Conservation (phyloP, 768 basidiomycete genomes). For the Boletus patriciae region DNA sequence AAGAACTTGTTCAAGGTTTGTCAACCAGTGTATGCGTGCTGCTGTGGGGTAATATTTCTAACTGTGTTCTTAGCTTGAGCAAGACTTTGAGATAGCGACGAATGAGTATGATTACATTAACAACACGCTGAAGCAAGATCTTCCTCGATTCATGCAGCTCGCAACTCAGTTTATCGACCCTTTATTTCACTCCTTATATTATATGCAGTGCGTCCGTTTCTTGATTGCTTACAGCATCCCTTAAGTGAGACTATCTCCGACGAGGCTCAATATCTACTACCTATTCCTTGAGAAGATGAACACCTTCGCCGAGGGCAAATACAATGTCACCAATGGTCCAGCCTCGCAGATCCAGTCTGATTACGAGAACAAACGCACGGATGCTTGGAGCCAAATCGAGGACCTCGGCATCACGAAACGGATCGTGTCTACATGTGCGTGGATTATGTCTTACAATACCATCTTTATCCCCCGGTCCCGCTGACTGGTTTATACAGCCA, state of each 20-base stretch:
- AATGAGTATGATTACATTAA: slow-evolving; percentile 96
- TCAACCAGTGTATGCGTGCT: not conserved
- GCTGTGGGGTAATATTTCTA: not conserved
- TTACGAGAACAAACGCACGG: slow-evolving; percentile 81
- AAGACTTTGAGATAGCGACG: slow-evolving; percentile 91
- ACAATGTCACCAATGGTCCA: slow-evolving; percentile 63
- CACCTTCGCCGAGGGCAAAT: slow-evolving; percentile 78
- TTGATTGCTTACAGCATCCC: not conserved
- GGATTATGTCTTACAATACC: not conserved
- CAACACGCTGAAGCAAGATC: slow-evolving; percentile 82
- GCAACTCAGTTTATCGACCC: slow-evolving; percentile 92
- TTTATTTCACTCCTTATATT: slow-evolving; percentile 97
- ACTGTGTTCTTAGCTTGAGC: slow-evolving; percentile 64
- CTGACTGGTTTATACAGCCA: slow-evolving; percentile 45
- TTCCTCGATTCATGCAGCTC: slow-evolving; percentile 90
- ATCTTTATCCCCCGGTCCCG: not conserved
- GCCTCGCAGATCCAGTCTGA: slow-evolving; percentile 70
- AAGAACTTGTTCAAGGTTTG: slow-evolving; percentile 93
- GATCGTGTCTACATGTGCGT: slow-evolving; percentile 81
- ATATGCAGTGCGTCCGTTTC: slow-evolving; percentile 84
- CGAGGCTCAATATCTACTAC: slow-evolving; percentile 90
- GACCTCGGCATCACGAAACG: slow-evolving; percentile 80
- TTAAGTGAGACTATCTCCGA: not conserved
- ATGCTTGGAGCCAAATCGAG: slow-evolving; percentile 78
- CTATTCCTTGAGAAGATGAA: slow-evolving; percentile 93